Base-by-base conservation (phyloP, 257 asterid genomes). In the Lycium ferocissimum region DNA sequence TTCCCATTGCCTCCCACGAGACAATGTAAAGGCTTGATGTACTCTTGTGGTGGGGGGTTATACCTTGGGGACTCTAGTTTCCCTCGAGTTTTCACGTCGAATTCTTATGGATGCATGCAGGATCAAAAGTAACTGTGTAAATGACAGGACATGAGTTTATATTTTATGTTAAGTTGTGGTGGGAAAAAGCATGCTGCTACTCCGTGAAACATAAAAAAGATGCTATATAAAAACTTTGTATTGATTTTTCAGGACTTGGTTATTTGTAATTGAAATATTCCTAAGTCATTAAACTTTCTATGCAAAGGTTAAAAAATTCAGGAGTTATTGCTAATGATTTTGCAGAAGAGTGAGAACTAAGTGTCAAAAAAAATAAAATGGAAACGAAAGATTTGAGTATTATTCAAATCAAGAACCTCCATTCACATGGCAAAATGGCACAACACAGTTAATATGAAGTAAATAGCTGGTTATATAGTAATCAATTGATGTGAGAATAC, bases 61-160 rank as follows among this genome's bases (percentile, higher is more conserved):
- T 73, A 49, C 40, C 14, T 26, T 26, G 20, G 47, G 61, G 8
- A 6, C 45, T 76, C 67, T 61, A 61, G 33, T 61, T 35, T 61
- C 67, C 35, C 5, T 61, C 67, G 26, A 7, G 67, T n/a, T 20
- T 18, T 61, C 35, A 8, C 10, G 67, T 78, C 53, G 82, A 53
- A 53, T 78, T 53, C 62, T 26, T 51, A 51, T 13, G 58, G 49
- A 78, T 53, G 65, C 49, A 53, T 53, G 82, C 82, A 53, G 82
- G 65, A 78, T 33, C 33, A 78, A 9, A 53, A 53, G 82, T 78
- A 53, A 53, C 45, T 78, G 49, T 78, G 9, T 78, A 78, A 78
- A 78, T 33, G 82, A 54, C 82, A 78, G 66, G 47, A 53, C 47
- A 78, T 78, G 82, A 78, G 66, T 78, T 78, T 78, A 33, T 43